These are phyloP conservation scores for Candida golubevii DNA, from an alignment of 805 yeast genomes.

Conservation along the genomic window DNA sequence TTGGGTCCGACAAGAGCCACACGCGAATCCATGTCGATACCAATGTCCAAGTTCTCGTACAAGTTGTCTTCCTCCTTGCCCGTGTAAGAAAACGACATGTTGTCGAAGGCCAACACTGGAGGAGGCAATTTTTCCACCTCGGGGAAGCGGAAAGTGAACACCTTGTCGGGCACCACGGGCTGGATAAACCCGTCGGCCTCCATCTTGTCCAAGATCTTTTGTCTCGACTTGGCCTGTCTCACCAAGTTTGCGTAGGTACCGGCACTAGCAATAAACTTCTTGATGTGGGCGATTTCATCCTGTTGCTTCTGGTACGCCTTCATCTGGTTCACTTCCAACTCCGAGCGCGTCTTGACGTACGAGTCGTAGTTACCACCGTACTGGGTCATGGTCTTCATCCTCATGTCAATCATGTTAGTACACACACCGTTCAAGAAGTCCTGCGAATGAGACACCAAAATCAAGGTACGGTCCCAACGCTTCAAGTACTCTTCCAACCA, in stretches of 20 bases:
- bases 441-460: slow-evolving; percentile 95
- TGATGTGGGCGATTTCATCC: slow-evolving; percentile 97
- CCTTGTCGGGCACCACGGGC: slow-evolving; percentile 89
- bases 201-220: slow-evolving; percentile 99
- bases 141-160: slow-evolving; percentile 90
- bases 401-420: slow-evolving; percentile 97
- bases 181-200: slow-evolving; percentile 97
- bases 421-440: slow-evolving; percentile 99
- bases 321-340: slow-evolving; percentile 95
- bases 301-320: slow-evolving; percentile 96
- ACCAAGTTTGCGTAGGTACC: slow-evolving; percentile 99
- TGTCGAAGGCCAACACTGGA: slow-evolving; percentile 95
- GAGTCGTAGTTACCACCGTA: slow-evolving; percentile 99
- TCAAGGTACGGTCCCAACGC: slow-evolving; percentile 88
- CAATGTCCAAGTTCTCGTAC: slow-evolving; percentile 88
- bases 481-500: slow-evolving; percentile 98
- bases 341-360: slow-evolving; percentile 89
- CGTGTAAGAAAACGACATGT: slow-evolving; percentile 87
- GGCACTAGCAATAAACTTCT: slow-evolving; percentile 98
- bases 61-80: slow-evolving; percentile 79
- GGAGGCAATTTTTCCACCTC: slow-evolving; percentile 97
- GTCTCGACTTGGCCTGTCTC: slow-evolving; percentile 98
- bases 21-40: slow-evolving; percentile 99
- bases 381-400: slow-evolving; percentile 64
- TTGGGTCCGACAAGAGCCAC: slow-evolving; percentile 97